Evolutionary conservation across 148 eudicot genomes (phyloP), one percentile per base, ranked within the genome.

Genomic region (Dianthus caryophyllus): DNA sequence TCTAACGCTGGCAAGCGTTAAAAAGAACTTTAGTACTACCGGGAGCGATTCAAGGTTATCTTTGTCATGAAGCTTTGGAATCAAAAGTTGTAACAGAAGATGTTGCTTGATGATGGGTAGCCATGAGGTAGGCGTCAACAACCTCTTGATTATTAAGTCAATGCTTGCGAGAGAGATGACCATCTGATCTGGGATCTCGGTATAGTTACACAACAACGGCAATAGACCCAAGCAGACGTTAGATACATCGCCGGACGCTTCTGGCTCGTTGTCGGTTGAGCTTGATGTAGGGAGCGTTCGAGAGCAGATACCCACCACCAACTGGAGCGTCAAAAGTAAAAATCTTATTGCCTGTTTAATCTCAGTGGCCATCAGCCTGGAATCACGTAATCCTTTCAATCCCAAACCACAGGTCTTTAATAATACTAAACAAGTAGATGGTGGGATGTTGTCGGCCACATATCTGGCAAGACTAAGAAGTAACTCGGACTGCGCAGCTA

Each of bases 101-200:
- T 88, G 83, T 66, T 85, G 83, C 82, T 84, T 82, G 57, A 91
- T 80, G 63, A 90, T 71, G 27, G 99, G 97, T 31, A 88, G 74
- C 99, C 99, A 95, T 30, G 91, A 79, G 46, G 66, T 70, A 17
- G 93, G 94, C 31, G 85, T 71, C 66, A 78, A 70, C 51, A 85
- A 84, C 24, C 75, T 75, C 78, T 78, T 88, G 64, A 87, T 64
- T 62, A 95, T 83, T 21, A 82, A 61, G 70, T 95, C 89, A 50
- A 87, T 83, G 55, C 80, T 72, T 57, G 91, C 67, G 56, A 95
- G 59, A 29, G 97, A 85, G 39, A 88, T 80, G 39, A 80, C 76
- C 69, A 76, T 84, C 65, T 79, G 86, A 67, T 87, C 91, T 58
- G 82, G 74, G 51, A 66, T 73, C 43, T 84, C 87, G 67, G 73